Base-by-base conservation (phyloP, 148 eudicot species). In the Vaccinium darrowii region DNA sequence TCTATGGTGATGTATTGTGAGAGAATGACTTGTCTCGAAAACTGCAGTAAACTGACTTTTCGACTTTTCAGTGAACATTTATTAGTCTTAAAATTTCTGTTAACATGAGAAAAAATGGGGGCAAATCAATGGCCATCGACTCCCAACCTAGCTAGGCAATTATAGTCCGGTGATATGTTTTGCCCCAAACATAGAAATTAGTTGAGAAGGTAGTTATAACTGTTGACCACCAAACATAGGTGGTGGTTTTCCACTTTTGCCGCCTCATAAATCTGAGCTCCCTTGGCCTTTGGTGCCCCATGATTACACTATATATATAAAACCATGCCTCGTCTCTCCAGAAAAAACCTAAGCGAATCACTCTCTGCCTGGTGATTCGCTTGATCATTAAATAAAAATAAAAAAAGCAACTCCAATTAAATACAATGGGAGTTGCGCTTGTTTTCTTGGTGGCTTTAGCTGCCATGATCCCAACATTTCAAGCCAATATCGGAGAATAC, bases 401-500 rank as follows among this genome's bases (percentile, higher is more conserved):
- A 67, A 79, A 21, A 3, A 62, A 9, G 21, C n/a, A 78, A 1
- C 6, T 0, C 63, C 15, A 43, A 4, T 1, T 15, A 10, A 9
- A 15, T 57, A 8, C 57, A 36, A 85, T 85, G 79, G 79, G 79
- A 15, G 21, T 62, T 53, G 2, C 50, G 7, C 53, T 10, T 49
- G 57, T 77, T 19, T 86, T 86, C 11, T 60, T 86, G n/a, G 4
- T 83, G 36, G 72, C 75, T 39, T 30, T 83, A 7, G 80, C 14
- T 19, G 79, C 58, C 2, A 27, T 86, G 73, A 50, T 79, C 65
- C 86, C 77, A 3, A 67, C 39, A 57, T 63, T 81, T 27, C 53
- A 80, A 23, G 90, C 88, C 13, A 49, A 57, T 4, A 62, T 76
- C 15, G 80, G 73, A 16, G 77, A 86, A 54, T 78, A 60, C 2